Percentiles rank a stretch among this genome's conserved stretches.
phyloP scores from a whole-genome alignment of 1,284 basidiomycete genomes.

The Laetiporus sulphureus region DNA sequence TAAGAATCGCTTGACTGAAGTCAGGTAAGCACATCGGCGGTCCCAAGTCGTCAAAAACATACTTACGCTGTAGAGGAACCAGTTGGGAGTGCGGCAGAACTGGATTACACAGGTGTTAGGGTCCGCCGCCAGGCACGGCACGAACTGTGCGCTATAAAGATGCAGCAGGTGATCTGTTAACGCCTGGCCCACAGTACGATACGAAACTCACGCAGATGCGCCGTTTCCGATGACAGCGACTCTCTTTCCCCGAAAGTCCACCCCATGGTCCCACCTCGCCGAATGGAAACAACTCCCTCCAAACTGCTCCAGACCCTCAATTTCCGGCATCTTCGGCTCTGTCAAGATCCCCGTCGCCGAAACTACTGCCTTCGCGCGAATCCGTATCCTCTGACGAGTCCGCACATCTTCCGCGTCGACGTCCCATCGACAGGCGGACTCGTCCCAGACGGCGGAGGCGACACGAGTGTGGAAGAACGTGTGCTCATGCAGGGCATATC shows the following conservation, averaged over 20 bases:
- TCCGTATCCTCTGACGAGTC: slow-evolving; percentile 18
- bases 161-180: not conserved
- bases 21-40: slow-evolving; percentile 5
- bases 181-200: not conserved
- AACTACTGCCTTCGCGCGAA: slow-evolving; percentile 31
- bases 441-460: slow-evolving; percentile 34
- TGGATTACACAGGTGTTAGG: slow-evolving; percentile 33
- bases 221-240: slow-evolving; percentile 37
- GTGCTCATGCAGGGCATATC: slow-evolving; percentile 18
- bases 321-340: slow-evolving; percentile 30
- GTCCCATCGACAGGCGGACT: slow-evolving; percentile 24
- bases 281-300: slow-evolving; percentile 34
- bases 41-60: not conserved
- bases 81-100: slow-evolving; percentile 40
- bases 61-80: slow-evolving; percentile 35
- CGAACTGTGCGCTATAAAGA: slow-evolving; percentile 33
- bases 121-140: slow-evolving; percentile 36
- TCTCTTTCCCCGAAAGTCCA: slow-evolving; percentile 28
- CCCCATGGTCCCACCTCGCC: slow-evolving; percentile 29
- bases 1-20: slow-evolving; percentile 27
- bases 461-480: slow-evolving; percentile 29
- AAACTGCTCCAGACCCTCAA: slow-evolving; percentile 37
- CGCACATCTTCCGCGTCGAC: slow-evolving; percentile 26
- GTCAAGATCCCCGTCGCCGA: slow-evolving; percentile 37
- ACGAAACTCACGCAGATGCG: slow-evolving; percentile 21